Evolutionary conservation across 371 early-diverging fungal species (phyloP).

Genomic region (Mucor velutinosus): DNA sequence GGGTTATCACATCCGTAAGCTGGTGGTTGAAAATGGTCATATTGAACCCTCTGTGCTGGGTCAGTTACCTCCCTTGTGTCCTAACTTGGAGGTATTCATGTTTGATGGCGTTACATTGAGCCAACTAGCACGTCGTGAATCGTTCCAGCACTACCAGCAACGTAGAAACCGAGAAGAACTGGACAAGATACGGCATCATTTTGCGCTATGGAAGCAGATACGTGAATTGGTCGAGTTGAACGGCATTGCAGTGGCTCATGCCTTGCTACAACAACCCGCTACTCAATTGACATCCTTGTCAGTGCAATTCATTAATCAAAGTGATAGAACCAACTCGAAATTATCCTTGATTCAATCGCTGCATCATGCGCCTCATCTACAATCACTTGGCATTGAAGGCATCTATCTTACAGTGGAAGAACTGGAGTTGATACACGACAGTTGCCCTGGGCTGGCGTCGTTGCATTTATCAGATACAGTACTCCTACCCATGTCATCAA

Average conservation of each 20-base stretch:
- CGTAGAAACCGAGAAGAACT: constrained; percentile 4
- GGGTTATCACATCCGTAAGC: constrained; percentile 9
- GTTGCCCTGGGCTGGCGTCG: neutral
- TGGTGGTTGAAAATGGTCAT: constrained; percentile 12
- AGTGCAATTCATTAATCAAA: constrained; percentile 10
- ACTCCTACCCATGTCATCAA: neutral
- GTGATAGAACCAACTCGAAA: constrained; percentile 13
- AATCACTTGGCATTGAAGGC: neutral
- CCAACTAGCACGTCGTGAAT: neutral
- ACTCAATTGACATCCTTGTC: constrained; percentile 2
- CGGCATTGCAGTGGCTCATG: constrained; percentile 2
- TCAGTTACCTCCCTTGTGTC: constrained; percentile 7
- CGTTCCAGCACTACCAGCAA: constrained; percentile 7
- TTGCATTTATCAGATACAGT: neutral
- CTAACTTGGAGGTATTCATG: constrained; percentile 8
- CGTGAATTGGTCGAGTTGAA: constrained; percentile 6
- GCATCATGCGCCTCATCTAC: neutral
- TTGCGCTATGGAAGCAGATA: constrained; percentile 1
- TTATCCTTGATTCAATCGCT: neutral
- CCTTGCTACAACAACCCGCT: neutral
- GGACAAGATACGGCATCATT: neutral
- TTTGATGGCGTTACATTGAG: constrained; percentile 8
- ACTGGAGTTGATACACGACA: constrained; percentile 1
- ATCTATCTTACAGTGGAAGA: neutral
- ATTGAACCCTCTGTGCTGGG: constrained; percentile 4